Evolutionary conservation across 805 yeast species (phyloP), one percentile per base, ranked within the genome.

Genomic region (Monosporozyma aerobia): DNA sequence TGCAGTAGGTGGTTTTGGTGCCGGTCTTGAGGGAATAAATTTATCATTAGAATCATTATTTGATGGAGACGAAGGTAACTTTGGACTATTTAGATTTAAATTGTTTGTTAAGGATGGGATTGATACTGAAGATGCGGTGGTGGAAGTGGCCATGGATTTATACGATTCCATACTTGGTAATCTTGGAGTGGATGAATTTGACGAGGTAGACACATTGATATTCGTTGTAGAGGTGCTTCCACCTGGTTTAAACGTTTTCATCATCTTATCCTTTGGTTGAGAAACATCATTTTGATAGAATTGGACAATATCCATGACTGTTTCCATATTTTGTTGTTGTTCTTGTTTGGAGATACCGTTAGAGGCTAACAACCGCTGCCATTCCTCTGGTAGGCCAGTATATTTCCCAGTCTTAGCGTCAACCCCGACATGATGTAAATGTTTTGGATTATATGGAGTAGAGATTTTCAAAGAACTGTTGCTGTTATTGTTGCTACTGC

Each of bases 371-470:
- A 90, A 74, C 56, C 80, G 78, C 56, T 89, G 89, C 99, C 99
- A 94, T 62, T 89, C 95, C 30, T 80, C 83, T 0, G 99, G 99
- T 44, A 94, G 73, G 2, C 97, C 98, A 0, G 94, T 88, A 66
- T 85, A 92, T 45, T 87, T 85, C 11, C 97, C 97, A 22, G 89
- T 79, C 56, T 78, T 80, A 4, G 82, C 77, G 67, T 92, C 97
- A 49, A 87, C 83, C 25, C 96, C 97, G 9, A 94, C 98, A 63
- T 94, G 98, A 16, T 94, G 89, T 37, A 89, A 85, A 63, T 90
- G 96, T 63, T 87, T 83, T 16, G 94, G 85, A 62, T 88, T 89
- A 67, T 85, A 89, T 0, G 99, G 99, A 0, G 89, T 83, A n/a
- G 96, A 87, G 49, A 92, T 94, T 58, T 81, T 7, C 66, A 49